Base-by-base conservation (phyloP, 352 stramenopile species). In the Ophiocytium majus region DNA sequence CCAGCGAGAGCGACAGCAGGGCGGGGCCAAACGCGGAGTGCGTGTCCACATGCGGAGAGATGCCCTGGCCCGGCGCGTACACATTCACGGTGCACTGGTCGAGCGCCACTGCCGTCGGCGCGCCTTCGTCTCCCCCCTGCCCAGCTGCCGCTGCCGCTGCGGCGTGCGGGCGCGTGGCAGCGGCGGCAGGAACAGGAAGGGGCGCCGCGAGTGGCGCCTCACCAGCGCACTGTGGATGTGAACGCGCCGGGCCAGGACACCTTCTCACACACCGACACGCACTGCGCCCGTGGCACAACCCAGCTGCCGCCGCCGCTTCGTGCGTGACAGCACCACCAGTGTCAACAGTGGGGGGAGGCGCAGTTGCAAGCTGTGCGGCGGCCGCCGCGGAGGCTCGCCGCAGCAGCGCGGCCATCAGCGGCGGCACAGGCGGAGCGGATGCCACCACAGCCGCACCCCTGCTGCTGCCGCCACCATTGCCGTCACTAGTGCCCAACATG, bases 31-130 rank as follows among this genome's bases (percentile, higher is more conserved):
- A 88, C 49, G 84, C 84, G 28, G 84, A 88, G 75, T 88, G 84
- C 23, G 84, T 88, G 66, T 88, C 84, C 33, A 88, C 84, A 36
- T 88, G 84, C 33, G 84, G 81, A 23, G 84, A 85, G 76, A 88
- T 88, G 1, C 84, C 84, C 63, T 88, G 84, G 0, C 84, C 84
- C 66, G 84, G 84, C 35, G 76, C 81, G 81, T 88, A 88, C 31
- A 82, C 81, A 37, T 85, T 88, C 32, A 85, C 79, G 0, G 81
- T 88, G 66, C 82, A 31, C 57, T 88, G 84, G 50, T 85, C 74
- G 1, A 82, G 81, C 19, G n/a, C 1, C 36, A 19, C 37, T 0
- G 76, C 66, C 50, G 63, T 81, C 49, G 82, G 66, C 32, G 17
- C 34, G 50, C 50, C 57, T 5, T 82, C 76, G 23, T n/a, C n/a